A percentile compares a stretch with the other conserved stretches of the same genome.
These are phyloP conservation scores for Colletotrichum sp. DNA, from an alignment of 2,329 filamentous ascomycete genomes.

Conservation along the genomic window DNA sequence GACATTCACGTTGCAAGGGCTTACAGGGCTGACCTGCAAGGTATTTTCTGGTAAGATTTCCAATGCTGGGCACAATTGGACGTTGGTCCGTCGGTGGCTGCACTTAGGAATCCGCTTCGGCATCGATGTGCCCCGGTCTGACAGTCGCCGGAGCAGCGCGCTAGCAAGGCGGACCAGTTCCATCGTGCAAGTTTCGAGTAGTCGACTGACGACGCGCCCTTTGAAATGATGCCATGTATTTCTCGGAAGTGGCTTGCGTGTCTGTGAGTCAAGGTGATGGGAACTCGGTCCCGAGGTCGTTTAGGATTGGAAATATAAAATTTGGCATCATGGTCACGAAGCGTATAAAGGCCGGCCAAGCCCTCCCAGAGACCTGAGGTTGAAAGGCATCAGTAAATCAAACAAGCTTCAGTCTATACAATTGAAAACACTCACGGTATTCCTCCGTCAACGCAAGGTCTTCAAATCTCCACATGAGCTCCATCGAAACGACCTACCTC, in stretches of 20 bases:
- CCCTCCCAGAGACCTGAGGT: neutral
- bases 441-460: neutral
- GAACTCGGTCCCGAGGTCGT: neutral
- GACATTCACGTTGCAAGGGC: neutral
- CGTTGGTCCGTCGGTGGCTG: neutral
- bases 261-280: neutral
- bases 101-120: neutral
- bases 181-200: neutral
- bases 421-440: neutral
- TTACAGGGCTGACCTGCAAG: neutral
- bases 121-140: neutral
- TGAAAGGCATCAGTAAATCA: neutral
- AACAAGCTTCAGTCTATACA: neutral
- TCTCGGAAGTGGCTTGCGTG: neutral
- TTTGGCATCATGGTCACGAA: neutral
- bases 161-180: neutral
- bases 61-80: neutral
- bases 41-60: neutral
- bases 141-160: neutral
- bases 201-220: slow-evolving; percentile 3
- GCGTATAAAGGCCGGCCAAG: slow-evolving; percentile 3
- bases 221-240: slow-evolving; percentile 14
- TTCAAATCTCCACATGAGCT: neutral
- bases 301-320: neutral
- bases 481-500: slow-evolving; percentile 13